Evolutionary conservation across 225 moss, liverwort and hornwort species (phyloP), one percentile per base, ranked within the genome.

Genomic region (Sphagnum tenellum): DNA sequence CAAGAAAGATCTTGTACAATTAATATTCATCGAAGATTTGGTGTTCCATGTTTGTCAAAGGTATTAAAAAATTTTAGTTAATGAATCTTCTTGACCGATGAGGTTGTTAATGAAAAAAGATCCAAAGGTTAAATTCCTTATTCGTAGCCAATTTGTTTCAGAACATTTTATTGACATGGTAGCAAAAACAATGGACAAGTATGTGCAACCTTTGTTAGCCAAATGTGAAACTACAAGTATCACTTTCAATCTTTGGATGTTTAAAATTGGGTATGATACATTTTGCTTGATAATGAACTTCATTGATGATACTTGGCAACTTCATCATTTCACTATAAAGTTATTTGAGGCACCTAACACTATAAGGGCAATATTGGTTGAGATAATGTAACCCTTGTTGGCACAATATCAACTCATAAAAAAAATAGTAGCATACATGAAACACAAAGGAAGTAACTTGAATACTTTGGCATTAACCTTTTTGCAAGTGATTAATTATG

Each of bases 161-260:
- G 46, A 62, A 29, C 29, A 29, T 1, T 1, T 46, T 46, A 2
- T 47, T 45, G 9, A 3, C 2, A 48, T 62, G 47, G 3, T 47
- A 4, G 3, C 8, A 47, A 62, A 44, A 47, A 62, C 46, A 7
- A 62, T 62, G 10, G 62, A 62, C 2, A 2, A 9, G 2, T 62
- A 62, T 46, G 3, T 62, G 1, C 3, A 47, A 4, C 62, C 9
- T 0, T 2, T 5, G 9, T 0, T 46, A 2, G 3, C 8, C 0
- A 52, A 48, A 5, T 64, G 64, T 64, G 50, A 11, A 64, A 64
- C 2, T 48, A 2, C 50, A 7, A 49, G 11, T 50, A 50, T 64
- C 0, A n/a, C 10, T 50, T 64, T 64, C 9, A 3, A 64, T 29
- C 48, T 63, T 2, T 63, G 63, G 50, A 64, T 64, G 64, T 64